A percentile compares a stretch with the other conserved stretches of the same genome.
Conservation (phyloP, 2,329 filamentous ascomycete genomes). For the Hymenoscyphus occultus region DNA sequence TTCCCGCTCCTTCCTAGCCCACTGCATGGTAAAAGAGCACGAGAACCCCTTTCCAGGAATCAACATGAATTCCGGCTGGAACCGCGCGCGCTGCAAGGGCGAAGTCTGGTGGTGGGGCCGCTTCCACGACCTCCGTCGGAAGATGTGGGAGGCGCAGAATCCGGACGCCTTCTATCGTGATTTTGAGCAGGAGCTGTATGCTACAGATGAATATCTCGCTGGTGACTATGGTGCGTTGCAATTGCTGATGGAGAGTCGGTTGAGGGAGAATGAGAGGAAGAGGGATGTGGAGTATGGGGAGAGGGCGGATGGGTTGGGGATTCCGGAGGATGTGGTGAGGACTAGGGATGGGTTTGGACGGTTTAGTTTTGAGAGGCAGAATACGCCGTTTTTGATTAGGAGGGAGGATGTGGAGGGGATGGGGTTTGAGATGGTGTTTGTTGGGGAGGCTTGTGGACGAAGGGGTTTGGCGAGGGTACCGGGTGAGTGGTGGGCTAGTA, state of each 20-base stretch:
- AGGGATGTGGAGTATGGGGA: not conserved
- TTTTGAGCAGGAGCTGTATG: not conserved
- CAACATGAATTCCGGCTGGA: not conserved
- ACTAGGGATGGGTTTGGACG: conserved; percentile 12
- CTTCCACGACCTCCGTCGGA: not conserved
- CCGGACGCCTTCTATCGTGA: not conserved
- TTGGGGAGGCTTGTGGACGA: conserved; percentile 13
- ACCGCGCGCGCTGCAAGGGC: not conserved
- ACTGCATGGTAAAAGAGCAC: not conserved
- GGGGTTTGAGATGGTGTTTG: conserved; percentile 22
- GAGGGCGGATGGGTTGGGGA: not conserved
- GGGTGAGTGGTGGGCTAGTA: conserved; percentile 21
- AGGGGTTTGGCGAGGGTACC: conserved; percentile 16
- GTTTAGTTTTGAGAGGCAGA: conserved; percentile 19
- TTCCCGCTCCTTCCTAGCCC: too few relatives aligned
- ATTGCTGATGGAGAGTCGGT: not conserved
- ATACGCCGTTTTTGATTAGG: conserved; percentile 17
- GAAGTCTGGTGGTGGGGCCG: not conserved
- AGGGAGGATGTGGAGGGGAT: conserved; percentile 13
- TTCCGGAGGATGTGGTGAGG: conserved; percentile 10
- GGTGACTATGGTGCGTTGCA: not conserved
- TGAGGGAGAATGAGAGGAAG: not conserved
- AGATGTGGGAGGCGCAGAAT: not conserved
- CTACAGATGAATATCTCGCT: not conserved
- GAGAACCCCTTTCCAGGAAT: not conserved